These are phyloP conservation scores for Coemansia sp. DNA, from an alignment of 371 early-diverging fungal genomes.

Conservation along the genomic window DNA sequence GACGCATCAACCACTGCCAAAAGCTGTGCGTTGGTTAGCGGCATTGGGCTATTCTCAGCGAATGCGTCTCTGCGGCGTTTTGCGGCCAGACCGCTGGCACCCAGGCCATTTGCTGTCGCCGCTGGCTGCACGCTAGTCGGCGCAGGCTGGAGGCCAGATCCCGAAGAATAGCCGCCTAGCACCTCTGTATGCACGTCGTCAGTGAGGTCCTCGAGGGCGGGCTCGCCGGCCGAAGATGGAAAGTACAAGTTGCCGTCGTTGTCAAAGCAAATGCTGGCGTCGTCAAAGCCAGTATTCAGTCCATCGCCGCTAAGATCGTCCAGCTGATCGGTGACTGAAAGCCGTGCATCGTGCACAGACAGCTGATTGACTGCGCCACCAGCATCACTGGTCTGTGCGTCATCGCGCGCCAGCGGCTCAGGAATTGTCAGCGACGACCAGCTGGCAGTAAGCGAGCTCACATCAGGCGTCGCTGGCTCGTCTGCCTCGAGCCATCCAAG, in stretches of 20 bases:
- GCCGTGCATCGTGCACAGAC: neutral
- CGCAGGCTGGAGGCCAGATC: no score
- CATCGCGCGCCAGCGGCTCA: neutral
- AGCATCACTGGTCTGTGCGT: neutral
- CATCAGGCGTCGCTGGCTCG: no score
- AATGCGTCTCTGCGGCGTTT: slow-evolving; percentile 3
- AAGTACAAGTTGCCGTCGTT: slow-evolving; percentile 30
- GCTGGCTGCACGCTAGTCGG: no score
- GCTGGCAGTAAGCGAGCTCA: slow-evolving; percentile 1
- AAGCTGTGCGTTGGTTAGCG: neutral
- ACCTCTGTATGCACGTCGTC: slow-evolving; percentile 19
- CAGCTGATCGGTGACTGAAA: no score
- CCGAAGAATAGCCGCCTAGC: neutral
- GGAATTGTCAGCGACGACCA: slow-evolving; percentile 15
- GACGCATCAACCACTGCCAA: neutral
- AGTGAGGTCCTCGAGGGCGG: neutral
- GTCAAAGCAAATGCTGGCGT: slow-evolving; percentile 20
- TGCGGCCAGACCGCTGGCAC: neutral
- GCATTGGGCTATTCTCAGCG: neutral
- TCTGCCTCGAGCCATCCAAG: slow-evolving; percentile 21
- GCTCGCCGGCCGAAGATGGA: neutral
- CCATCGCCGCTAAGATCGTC: neutral
- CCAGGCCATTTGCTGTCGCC: neutral
- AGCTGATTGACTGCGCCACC: neutral
- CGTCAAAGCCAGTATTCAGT: slow-evolving; percentile 1